phyloP scores from a whole-genome alignment of 768 basidiomycete genomes.

The Termitomyces titanicus region DNA sequence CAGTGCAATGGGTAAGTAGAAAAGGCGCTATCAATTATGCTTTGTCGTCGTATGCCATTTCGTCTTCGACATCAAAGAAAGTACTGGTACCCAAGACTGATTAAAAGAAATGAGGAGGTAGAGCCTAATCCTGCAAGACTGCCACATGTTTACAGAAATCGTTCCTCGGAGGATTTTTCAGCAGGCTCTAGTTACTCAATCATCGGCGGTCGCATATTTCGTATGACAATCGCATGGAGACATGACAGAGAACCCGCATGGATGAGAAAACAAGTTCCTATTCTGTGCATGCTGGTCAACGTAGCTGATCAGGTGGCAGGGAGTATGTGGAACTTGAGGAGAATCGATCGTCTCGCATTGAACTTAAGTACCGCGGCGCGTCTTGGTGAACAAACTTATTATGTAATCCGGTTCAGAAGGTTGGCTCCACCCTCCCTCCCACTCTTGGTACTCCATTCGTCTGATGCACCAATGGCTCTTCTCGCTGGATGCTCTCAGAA shows the following conservation, averaged over 20 bases:
- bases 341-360: neutral
- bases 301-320: neutral
- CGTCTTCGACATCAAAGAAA: neutral
- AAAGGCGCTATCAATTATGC: neutral
- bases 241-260: neutral
- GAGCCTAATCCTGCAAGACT: neutral
- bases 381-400: neutral
- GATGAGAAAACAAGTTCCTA: neutral
- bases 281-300: neutral
- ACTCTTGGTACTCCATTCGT: neutral
- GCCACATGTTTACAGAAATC: neutral
- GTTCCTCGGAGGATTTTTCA: neutral
- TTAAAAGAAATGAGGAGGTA: neutral
- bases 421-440: no score
- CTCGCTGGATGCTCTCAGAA: slow-evolving; percentile 50
- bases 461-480: slow-evolving; percentile 68
- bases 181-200: neutral
- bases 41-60: neutral
- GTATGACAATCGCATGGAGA: neutral
- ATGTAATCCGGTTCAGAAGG: slow-evolving; percentile 5
- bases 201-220: neutral
- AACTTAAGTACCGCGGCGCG: neutral
- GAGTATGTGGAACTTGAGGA: neutral
- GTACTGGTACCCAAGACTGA: neutral
- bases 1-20: neutral